Evolutionary conservation across 129 eudicot genomes (phyloP), one percentile per base, ranked within the genome.

Genomic region (Lactuca sativa): DNA sequence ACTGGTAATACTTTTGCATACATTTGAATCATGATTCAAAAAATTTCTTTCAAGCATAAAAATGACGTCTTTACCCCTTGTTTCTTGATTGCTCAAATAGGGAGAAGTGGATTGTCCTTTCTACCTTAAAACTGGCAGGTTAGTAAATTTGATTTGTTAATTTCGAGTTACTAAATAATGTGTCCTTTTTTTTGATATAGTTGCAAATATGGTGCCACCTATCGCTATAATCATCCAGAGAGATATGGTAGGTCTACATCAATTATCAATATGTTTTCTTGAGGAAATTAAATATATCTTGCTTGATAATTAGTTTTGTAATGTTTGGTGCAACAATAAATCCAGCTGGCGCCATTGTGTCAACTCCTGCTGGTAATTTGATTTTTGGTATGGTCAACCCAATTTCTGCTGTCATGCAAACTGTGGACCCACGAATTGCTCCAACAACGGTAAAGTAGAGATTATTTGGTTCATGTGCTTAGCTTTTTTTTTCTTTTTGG

Each of bases 41-140:
- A 40, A 13, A 68, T 41, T 55, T 7, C 13, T 44, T 71, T 49
- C 59, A 12, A 12, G 4, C 9, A 47, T 12, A 11, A 12, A 47
- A 47, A 47, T 47, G 52, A 47, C 15, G 15, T 12, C 15, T 47
- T 59, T 64, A 38, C 58, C 11, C 53, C 32, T 43, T 40, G 48
- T 56, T 43, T 62, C 71, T 11, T 9, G 17, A 66, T 63, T 77
- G 44, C 69, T 70, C 4, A 74, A 59, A 60, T 89, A 92, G 98
- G 98, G 95, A 33, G 96, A 89, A 77, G 88, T 67, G 66, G 96
- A 86, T 72, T 92, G 98, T 64, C 96, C 92, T 10, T 92, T 92
- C 80, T 92, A 86, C 80, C 64, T 92, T 70, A 92, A 89, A 85
- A 87, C 96, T 75, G 92, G 97, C 82, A 89, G 98, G 98, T 92